Evolutionary conservation across 2,329 filamentous ascomycete species (phyloP).

Genomic region (Fusarium sororula): DNA sequence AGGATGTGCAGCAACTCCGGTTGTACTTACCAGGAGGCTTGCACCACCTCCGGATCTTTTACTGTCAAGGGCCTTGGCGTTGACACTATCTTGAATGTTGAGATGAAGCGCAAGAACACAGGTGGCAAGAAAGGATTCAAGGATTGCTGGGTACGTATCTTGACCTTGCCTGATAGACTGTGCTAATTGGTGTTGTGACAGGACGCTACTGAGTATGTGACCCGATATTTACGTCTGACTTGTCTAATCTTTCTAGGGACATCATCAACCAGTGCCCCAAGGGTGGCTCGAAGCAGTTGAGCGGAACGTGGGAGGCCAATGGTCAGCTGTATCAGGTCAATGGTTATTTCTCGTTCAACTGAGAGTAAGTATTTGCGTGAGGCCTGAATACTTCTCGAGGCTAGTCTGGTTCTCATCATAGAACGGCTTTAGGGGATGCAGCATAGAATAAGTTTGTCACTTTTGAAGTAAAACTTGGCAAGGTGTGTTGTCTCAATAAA

Average conservation of each 20-base stretch:
- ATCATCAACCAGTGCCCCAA: constrained; percentile 25
- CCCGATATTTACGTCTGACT: neutral
- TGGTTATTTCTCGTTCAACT: neutral
- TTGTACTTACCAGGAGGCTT: constrained; percentile 17
- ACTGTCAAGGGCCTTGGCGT: neutral
- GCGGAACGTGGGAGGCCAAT: constrained; percentile 1
- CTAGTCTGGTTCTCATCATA: neutral
- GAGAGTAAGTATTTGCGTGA: neutral
- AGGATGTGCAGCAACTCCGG: constrained; percentile 25
- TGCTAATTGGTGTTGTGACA: neutral
- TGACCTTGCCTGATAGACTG: fast-evolving
- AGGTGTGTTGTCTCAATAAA: fast-evolving
- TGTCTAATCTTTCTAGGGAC: constrained; percentile 2
- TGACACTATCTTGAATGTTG: constrained; percentile 7
- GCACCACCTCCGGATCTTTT: neutral
- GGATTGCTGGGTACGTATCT: constrained; percentile 25
- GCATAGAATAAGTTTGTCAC: fast-evolving
- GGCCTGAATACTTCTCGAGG: neutral
- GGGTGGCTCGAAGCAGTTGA: neutral
- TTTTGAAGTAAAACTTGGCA: fast-evolving
- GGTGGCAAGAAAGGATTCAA: constrained; percentile 23
- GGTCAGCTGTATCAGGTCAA: constrained; percentile 11
- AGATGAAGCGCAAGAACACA: constrained; percentile 15
- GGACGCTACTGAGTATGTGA: constrained; percentile 23
- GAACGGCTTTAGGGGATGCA: fast-evolving